These are phyloP conservation scores for Fraxinus ornus DNA, from an alignment of 305 asterid species.

Conservation along the genomic window DNA sequence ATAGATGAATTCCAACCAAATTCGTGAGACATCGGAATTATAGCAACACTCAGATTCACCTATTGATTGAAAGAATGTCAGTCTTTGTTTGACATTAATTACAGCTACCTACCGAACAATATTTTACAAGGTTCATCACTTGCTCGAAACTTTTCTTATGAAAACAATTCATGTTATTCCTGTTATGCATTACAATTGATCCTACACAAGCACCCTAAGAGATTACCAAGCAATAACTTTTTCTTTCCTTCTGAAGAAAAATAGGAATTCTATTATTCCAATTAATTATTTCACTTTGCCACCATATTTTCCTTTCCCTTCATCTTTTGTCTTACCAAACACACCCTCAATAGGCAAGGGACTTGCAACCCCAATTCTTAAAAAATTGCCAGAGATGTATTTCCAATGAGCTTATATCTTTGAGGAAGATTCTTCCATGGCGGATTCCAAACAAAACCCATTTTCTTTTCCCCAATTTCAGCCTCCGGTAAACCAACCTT, in stretches of 20 bases:
- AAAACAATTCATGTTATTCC: neutral
- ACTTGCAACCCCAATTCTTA: neutral
- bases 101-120: conserved; percentile 17
- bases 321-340: neutral
- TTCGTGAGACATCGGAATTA: conserved; percentile 97
- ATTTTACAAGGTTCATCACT: neutral
- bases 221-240: neutral
- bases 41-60: conserved; percentile 97
- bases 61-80: conserved; percentile 35
- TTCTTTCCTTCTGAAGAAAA: neutral
- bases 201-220: neutral
- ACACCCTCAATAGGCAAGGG: neutral
- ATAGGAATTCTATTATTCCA: neutral
- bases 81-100: conserved; percentile 19
- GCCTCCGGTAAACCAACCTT: neutral
- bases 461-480: no score
- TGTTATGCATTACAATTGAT: neutral
- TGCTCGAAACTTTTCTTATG: neutral
- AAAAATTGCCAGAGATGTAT: neutral
- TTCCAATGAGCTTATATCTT: no score
- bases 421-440: no score
- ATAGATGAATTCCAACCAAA: conserved; percentile 92
- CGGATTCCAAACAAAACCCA: no score
- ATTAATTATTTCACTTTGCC: neutral
- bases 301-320: neutral